These are phyloP conservation scores for Wickerhamiella lipophila DNA, from an alignment of 805 yeast genomes.

Conservation along the genomic window DNA sequence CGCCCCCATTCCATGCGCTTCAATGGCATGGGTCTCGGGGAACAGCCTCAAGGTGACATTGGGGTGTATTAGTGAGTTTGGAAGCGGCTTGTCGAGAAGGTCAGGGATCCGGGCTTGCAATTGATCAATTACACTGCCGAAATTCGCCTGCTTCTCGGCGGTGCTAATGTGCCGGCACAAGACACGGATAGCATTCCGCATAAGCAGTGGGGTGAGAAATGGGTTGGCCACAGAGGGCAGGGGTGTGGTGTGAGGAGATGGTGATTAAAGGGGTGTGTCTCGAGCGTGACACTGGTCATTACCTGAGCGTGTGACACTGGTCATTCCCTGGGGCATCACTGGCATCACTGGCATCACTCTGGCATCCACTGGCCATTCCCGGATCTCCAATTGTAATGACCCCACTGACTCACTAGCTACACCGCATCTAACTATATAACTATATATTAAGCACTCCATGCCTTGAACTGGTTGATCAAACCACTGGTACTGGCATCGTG, in stretches of 20 bases:
- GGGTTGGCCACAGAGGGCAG: too few relatives aligned
- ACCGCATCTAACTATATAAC: not conserved
- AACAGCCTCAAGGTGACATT: constrained; percentile 22
- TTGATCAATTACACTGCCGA: constrained; percentile 22
- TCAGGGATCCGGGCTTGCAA: constrained; percentile 22
- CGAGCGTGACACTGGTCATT: too few relatives aligned
- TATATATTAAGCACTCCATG: constrained; percentile 38
- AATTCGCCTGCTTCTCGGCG: constrained; percentile 22
- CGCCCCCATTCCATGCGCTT: constrained; percentile 23
- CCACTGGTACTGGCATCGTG: constrained; percentile 91
- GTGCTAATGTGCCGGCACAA: not conserved
- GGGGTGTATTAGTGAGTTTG: constrained; percentile 22
- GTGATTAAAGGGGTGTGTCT: too few relatives aligned
- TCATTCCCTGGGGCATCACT: too few relatives aligned
- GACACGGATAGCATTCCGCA: not conserved
- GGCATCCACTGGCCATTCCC: too few relatives aligned
- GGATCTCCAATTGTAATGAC: too few relatives aligned
- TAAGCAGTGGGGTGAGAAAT: not conserved
- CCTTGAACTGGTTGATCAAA: constrained; percentile 88
- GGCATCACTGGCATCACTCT: too few relatives aligned
- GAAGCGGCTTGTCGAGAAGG: constrained; percentile 22
- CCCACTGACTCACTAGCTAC: too few relatives aligned
- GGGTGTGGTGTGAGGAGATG: too few relatives aligned
- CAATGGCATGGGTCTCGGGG: constrained; percentile 25
- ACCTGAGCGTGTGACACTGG: too few relatives aligned